Conservation (phyloP, 306 rosid species). For the Corylus heterophylla region DNA sequence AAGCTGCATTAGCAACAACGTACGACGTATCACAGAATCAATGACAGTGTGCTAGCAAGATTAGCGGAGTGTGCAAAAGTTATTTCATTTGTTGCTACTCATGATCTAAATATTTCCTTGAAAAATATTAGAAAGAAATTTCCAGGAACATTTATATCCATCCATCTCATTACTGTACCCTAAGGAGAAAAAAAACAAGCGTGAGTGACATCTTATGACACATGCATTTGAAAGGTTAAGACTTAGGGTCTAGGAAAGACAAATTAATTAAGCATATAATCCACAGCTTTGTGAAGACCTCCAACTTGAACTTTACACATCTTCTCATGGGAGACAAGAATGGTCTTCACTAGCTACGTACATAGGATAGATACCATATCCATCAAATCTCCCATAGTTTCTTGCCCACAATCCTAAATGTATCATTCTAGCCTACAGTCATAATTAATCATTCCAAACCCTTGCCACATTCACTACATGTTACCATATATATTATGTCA, state of each 20-base stretch:
- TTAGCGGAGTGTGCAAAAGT: background rate
- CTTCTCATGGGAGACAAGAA: too few species aligned
- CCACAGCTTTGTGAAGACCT: background rate
- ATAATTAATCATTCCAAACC: background rate
- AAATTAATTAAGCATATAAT: background rate
- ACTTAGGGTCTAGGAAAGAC: background rate
- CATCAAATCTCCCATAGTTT: too few species aligned
- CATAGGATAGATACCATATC: too few species aligned
- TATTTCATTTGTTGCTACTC: background rate
- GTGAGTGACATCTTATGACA: background rate
- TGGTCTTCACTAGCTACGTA: too few species aligned
- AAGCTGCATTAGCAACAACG: constrained; percentile 45
- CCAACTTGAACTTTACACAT: background rate
- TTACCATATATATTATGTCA: background rate
- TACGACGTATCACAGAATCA: background rate
- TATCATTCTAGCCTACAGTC: background rate
- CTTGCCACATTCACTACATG: background rate
- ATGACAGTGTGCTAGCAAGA: background rate
- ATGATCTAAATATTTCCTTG: background rate
- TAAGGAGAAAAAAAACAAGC: background rate
- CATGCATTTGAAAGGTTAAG: background rate
- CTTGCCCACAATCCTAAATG: too few species aligned
- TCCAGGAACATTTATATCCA: background rate
- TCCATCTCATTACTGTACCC: background rate
- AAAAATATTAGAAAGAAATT: background rate